phyloP scores from a whole-genome alignment of 2,329 filamentous ascomycete species.

The Aspergillus ibericus region DNA sequence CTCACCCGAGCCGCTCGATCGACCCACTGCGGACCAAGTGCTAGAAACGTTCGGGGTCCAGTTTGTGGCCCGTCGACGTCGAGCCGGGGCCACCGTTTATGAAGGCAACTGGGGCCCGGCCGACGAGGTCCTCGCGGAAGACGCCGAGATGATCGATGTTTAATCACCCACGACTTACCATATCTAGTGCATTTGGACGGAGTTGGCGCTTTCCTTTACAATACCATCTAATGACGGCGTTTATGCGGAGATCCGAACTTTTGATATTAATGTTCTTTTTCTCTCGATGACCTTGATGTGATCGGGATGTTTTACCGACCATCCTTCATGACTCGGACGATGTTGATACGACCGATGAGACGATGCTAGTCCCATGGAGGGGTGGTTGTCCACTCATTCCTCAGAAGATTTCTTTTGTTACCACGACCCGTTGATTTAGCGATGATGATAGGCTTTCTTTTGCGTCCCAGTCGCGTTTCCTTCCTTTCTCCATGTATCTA shows the following conservation, averaged over 20 bases:
- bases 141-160: constrained; percentile 65
- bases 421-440: constrained; percentile 13
- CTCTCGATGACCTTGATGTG: constrained; percentile 6
- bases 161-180: constrained; percentile 34
- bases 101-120: constrained; percentile 93
- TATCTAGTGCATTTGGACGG: constrained; percentile 36
- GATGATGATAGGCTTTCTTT: constrained; percentile 12
- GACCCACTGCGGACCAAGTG: constrained; percentile 73
- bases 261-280: constrained; percentile 17
- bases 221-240: constrained; percentile 27
- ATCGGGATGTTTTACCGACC: constrained; percentile 11
- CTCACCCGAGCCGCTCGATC: constrained; percentile 67
- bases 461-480: background rate
- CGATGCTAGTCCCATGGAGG: background rate
- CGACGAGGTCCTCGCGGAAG: constrained; percentile 59
- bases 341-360: background rate
- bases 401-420: constrained; percentile 16
- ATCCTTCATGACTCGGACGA: constrained; percentile 5
- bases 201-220: constrained; percentile 30
- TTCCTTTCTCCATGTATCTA: constrained; percentile 7
- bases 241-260: constrained; percentile 18
- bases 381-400: constrained; percentile 19
- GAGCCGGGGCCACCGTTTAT: constrained; percentile 88
- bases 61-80: constrained; percentile 76
- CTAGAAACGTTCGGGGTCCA: constrained; percentile 70